Conservation (phyloP, 1,139 yeast genomes). For the Geotrichum histeridarum region DNA sequence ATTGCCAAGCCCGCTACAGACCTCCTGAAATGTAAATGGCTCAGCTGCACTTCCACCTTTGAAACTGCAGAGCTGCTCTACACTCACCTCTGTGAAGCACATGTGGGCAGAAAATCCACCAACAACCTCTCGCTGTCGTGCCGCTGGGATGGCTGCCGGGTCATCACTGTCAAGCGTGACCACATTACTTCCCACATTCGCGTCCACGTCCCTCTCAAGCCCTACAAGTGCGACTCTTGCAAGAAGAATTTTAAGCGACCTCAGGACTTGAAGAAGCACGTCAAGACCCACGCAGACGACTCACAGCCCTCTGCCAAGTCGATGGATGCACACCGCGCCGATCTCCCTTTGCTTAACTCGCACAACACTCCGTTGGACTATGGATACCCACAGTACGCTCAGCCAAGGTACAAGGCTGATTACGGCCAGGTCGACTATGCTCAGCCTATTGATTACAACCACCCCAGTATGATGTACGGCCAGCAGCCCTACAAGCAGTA, state of each 20-base stretch:
- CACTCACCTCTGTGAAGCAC: conserved; percentile 82
- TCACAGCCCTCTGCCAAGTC: not conserved
- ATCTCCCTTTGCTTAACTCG: conserved; percentile 7
- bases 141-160: conserved; percentile 78
- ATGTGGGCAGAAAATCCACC: conserved; percentile 84
- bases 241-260: conserved; percentile 86
- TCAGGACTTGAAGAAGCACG: conserved; percentile 91
- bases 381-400: conserved; percentile 2
- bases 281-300: conserved; percentile 60
- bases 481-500: not conserved
- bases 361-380: conserved; percentile 14
- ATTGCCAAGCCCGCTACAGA: not conserved
- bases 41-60: conserved; percentile 52
- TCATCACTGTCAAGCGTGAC: conserved; percentile 81
- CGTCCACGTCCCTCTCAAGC: conserved; percentile 59
- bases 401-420: not conserved
- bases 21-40: conserved; percentile 65
- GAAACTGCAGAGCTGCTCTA: conserved; percentile 68
- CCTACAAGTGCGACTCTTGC: conserved; percentile 75
- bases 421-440: not conserved
- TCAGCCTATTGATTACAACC: conserved; percentile 2
- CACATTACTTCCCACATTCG: conserved; percentile 81
- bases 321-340: not conserved
- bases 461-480: not conserved
- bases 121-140: conserved; percentile 75